phyloP scores from a whole-genome alignment of 345 rosid species.

The Pugionium dolabratum region DNA sequence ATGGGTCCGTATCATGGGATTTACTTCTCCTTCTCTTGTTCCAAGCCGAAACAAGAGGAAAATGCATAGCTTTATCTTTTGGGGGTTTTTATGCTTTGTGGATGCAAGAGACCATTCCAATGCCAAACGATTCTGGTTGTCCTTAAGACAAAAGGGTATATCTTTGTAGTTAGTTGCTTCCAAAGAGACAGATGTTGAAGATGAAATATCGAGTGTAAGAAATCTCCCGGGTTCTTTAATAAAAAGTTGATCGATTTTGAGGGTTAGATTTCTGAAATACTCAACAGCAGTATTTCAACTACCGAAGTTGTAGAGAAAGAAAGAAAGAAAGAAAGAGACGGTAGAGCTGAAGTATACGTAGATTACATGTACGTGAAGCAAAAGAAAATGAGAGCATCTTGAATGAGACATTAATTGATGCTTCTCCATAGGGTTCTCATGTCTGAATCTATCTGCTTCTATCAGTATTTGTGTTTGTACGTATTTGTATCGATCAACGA shows the following conservation, averaged over 20 bases:
- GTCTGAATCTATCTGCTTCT: slow-evolving; percentile 30
- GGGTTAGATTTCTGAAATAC: slow-evolving; percentile 50
- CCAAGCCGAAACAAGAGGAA: slow-evolving; percentile 88
- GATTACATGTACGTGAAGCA: slow-evolving; percentile 61
- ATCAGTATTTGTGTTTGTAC: neutral
- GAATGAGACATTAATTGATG: slow-evolving; percentile 16
- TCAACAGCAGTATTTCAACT: slow-evolving; percentile 55
- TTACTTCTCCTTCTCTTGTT: slow-evolving; percentile 86
- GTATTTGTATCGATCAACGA: neutral
- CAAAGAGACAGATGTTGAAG: slow-evolving; percentile 34
- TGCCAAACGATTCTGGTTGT: slow-evolving; percentile 8
- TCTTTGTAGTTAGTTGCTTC: neutral
- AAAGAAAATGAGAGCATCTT: slow-evolving; percentile 50
- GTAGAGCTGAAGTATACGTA: slow-evolving; percentile 36
- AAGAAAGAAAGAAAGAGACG: slow-evolving; percentile 32
- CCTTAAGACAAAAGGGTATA: slow-evolving; percentile 1
- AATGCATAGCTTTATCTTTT: slow-evolving; percentile 56
- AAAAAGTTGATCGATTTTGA: slow-evolving; percentile 13
- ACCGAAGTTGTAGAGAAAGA: slow-evolving; percentile 37
- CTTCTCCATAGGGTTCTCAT: slow-evolving; percentile 26
- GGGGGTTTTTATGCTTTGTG: slow-evolving; percentile 9
- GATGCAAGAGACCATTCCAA: slow-evolving; percentile 1
- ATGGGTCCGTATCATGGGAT: slow-evolving; percentile 53
- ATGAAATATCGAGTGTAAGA: slow-evolving; percentile 30
- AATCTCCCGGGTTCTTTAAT: slow-evolving; percentile 15